Conservation (phyloP, 805 yeast genomes). For the Schizosaccharomyces octosporus region DNA sequence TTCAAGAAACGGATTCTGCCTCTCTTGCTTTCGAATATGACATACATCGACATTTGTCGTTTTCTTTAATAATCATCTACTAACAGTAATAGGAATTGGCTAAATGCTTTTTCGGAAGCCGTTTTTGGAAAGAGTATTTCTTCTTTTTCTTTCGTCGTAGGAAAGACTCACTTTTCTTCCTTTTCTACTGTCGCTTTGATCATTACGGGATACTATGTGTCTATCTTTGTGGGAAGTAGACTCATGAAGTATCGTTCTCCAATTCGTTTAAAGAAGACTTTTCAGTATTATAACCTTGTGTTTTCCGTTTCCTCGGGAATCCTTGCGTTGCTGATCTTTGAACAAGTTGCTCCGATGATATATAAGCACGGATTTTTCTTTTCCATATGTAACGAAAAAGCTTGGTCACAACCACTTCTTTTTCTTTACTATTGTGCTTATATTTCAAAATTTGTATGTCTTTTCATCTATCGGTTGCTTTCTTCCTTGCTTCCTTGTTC, state of each 20-base stretch:
- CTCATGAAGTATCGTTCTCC: conserved; percentile 33
- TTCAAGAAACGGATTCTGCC: too few species aligned
- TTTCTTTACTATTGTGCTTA: conserved; percentile 73
- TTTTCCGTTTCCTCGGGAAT: conserved; percentile 43
- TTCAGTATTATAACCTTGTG: conserved; percentile 61
- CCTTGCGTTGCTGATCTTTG: conserved; percentile 44
- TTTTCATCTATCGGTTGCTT: neutral
- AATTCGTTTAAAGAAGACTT: conserved; percentile 43
- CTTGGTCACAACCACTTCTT: conserved; percentile 67
- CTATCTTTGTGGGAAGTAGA: conserved; percentile 64
- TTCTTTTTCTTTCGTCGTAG: conserved; percentile 39
- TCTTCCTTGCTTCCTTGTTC: neutral
- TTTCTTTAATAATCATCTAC: neutral
- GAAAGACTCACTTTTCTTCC: conserved; percentile 34
- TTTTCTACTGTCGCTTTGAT: conserved; percentile 27
- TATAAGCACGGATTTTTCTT: conserved; percentile 49
- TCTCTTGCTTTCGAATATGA: too few species aligned
- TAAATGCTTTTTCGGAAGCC: conserved; percentile 1
- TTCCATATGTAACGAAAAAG: conserved; percentile 50
- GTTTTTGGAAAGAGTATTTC: conserved; percentile 31
- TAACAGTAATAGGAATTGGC: neutral
- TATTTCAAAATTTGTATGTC: conserved; percentile 35
- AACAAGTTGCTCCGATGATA: conserved; percentile 63
- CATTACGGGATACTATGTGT: conserved; percentile 42
- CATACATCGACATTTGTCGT: too few species aligned